Evolutionary conservation across 805 yeast species (phyloP).

Genomic region (Danielozyma ontarioensis): DNA sequence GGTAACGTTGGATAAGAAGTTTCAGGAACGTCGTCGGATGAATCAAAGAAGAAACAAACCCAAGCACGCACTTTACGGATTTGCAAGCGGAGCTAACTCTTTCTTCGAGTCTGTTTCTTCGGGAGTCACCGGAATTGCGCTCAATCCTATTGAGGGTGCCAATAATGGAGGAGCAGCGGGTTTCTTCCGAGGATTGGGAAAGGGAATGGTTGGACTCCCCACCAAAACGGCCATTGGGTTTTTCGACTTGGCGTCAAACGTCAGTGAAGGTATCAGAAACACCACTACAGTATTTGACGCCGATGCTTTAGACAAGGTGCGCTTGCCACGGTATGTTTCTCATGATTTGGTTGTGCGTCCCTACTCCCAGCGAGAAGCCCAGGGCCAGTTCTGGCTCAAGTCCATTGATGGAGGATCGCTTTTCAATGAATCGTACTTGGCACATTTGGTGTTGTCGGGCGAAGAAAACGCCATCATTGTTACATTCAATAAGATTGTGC

Average conservation of each 20-base stretch:
- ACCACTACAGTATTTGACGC: conserved; percentile 87
- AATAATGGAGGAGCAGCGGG: conserved; percentile 86
- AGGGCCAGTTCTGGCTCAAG: conserved; percentile 92
- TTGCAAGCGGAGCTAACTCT: conserved; percentile 83
- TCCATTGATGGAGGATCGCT: conserved; percentile 75
- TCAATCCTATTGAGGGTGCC: conserved; percentile 89
- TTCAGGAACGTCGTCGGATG: conserved; percentile 75
- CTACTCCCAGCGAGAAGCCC: conserved; percentile 76
- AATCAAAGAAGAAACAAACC: conserved; percentile 75
- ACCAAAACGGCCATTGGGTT: conserved; percentile 95
- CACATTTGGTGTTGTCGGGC: conserved; percentile 81
- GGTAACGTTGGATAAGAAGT: conserved; percentile 80
- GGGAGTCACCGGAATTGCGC: conserved; percentile 86
- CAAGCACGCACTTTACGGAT: conserved; percentile 77
- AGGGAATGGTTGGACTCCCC: conserved; percentile 92
- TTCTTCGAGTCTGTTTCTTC: conserved; percentile 81
- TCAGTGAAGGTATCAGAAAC: conserved; percentile 89
- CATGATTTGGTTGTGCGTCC: conserved; percentile 71
- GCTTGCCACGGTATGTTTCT: conserved; percentile 75
- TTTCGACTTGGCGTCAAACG: conserved; percentile 86
- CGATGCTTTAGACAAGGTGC: conserved; percentile 68
- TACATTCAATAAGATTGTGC: conserved; percentile 63
- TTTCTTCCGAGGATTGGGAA: conserved; percentile 88
- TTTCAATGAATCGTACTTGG: conserved; percentile 69
- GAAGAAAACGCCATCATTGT: conserved; percentile 73